phyloP scores from a whole-genome alignment of 116 monocot species.

The Phalaenopsis hybrid region DNA sequence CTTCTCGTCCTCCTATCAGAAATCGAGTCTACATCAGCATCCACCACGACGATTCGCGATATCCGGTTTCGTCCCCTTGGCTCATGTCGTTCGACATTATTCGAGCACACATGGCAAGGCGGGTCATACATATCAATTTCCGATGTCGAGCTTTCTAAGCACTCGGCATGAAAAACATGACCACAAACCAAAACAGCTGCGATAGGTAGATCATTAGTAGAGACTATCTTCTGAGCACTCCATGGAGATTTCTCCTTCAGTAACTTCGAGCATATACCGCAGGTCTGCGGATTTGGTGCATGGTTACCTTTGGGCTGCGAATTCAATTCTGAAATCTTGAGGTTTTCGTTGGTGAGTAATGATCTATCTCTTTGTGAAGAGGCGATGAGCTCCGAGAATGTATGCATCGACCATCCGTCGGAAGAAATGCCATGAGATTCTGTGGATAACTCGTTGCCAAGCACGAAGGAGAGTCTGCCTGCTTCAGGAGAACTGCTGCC shows the following conservation, averaged over 20 bases:
- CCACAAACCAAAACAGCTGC: slow-evolving; percentile 74
- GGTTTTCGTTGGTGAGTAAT: slow-evolving; percentile 53
- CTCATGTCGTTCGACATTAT: slow-evolving; percentile 34
- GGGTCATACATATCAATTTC: slow-evolving; percentile 72
- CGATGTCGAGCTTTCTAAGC: slow-evolving; percentile 65
- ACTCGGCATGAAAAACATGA: slow-evolving; percentile 87
- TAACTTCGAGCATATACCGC: slow-evolving; percentile 67
- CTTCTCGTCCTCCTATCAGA: slow-evolving; percentile 14
- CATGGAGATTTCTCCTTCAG: slow-evolving; percentile 59
- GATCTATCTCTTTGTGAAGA: slow-evolving; percentile 60
- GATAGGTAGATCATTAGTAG: slow-evolving; percentile 44
- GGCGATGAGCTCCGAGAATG: slow-evolving; percentile 76
- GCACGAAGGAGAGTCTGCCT: slow-evolving; percentile 28
- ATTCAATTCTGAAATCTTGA: slow-evolving; percentile 16
- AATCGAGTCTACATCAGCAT: slow-evolving; percentile 21
- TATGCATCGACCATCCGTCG: slow-evolving; percentile 84
- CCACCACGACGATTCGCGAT: slow-evolving; percentile 40
- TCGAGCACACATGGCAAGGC: slow-evolving; percentile 57
- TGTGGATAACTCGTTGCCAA: slow-evolving; percentile 47
- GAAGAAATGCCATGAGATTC: slow-evolving; percentile 63
- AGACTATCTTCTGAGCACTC: slow-evolving; percentile 41
- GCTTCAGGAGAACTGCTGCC: slow-evolving; percentile 20
- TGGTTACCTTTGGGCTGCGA: slow-evolving; percentile 12
- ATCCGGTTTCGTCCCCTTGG: slow-evolving; percentile 29
- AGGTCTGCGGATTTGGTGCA: slow-evolving; percentile 35